Evolutionary conservation across 345 rosid genomes (phyloP), one percentile per base, ranked within the genome.

Genomic region (Populus alba): DNA sequence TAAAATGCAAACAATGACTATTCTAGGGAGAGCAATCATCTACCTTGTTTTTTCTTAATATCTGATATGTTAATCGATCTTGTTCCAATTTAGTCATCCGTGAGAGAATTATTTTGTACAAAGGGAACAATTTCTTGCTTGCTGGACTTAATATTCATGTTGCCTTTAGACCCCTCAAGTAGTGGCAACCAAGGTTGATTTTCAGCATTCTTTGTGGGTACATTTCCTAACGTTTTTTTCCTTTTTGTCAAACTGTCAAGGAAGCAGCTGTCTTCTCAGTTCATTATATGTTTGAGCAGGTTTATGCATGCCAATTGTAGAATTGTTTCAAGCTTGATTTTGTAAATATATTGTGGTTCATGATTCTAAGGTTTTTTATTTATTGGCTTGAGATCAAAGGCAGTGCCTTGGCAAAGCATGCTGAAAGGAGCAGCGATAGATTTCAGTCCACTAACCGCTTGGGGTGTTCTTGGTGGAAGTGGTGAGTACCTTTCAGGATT

Each of bases 341-440:
- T 33, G 47, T 37, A 20, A 13, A 39, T 53, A 47, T 3, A 59
- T 61, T 76, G 18, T 66, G 71, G 71, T 71, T 37, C 78, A 23
- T 27, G 72, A 77, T 13, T 69, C 20, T 65, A 66, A 57, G 37
- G 67, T 66, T 66, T 22, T 29, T 45, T 12, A 31, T 77, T 81
- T 20, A 67, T 82, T 74, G 68, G 67, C 72, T 81, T 53, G 72
- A 91, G 98, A 81, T 89, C 75, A 87, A 88, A 86, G 85, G 92
- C 78, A 85, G 89, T 87, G 94, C 96, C 43, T 79, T 94, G 87
- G 88, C 93, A 39, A 92, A 94, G 86, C 98, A 94, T 74, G 83
- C 81, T 74, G 76, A 83, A 83, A 86, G 97, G 79, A 85, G 94
- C 72, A 78, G 91, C 49, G 71, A 74, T 67, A 74, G 84, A 63